Evolutionary conservation across 2,329 filamentous ascomycete species (phyloP), one percentile per base, ranked within the genome.

Genomic region (Aspergillus tanneri): DNA sequence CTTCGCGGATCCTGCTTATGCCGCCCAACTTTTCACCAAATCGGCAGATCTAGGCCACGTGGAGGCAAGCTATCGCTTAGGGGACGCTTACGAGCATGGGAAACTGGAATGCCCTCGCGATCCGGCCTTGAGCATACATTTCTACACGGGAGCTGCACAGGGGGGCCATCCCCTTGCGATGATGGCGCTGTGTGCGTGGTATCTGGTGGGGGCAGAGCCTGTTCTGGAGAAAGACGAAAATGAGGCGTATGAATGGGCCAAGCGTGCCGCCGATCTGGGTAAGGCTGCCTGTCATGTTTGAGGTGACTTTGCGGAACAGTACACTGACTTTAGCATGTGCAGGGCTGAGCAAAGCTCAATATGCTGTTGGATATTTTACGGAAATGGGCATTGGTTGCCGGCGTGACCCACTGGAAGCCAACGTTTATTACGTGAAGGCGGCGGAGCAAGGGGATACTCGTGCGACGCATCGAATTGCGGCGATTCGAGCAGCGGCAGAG

Each of bases 121-220:
- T 67, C 90, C 93, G 2, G 90, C 91, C 2, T 76, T 99, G 44
- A 96, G 90, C 56, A 90, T 99, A 8, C 93, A 99, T 69, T 99
- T 96, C 66, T 99, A 99, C 73, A 99, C 92, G 1, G 86, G 85
- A 21, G 92, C 93, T 10, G 93, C 93, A 2, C 88, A 95, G 63
- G 79, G 81, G 37, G 90, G 89, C 1, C 87, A 96, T 63, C 79
- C 90, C 0, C 81, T 84, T 39, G 92, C 90, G 39, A 97, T 97
- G 90, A 96, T 99, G 91, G 92, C 92, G 4, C 77, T 99, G 7
- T 99, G 93, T 71, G 93, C 93, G 9, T 99, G 93, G 93, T 99
- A 97, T 69, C 87, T 97, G 79, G 87, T 97, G 32, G 93, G 93
- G 9, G 93, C 93, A 2, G 87, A 91, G 58, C 90, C 91, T 0